Percentiles rank a stretch among this genome's conserved stretches.
Conservation (phyloP, 306 rosid genomes). For the Prunus mira region DNA sequence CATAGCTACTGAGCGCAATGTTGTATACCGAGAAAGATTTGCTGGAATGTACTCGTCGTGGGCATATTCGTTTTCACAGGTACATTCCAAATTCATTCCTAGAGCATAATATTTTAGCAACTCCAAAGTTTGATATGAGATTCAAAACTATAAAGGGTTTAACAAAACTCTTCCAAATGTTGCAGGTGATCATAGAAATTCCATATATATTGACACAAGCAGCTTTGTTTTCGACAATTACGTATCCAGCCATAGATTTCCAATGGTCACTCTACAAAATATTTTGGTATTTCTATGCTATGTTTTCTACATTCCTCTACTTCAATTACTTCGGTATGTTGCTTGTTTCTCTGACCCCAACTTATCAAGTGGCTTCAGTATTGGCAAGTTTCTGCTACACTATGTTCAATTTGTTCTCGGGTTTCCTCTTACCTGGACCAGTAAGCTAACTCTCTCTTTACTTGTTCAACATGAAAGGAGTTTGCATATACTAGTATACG, state of each 20-base stretch:
- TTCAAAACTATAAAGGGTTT: too few relatives aligned
- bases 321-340: constrained; percentile 32
- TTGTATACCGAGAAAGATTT: constrained; percentile 32
- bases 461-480: neutral
- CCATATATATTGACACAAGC: constrained; percentile 27
- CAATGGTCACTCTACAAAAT: constrained; percentile 28
- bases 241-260: constrained; percentile 28
- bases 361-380: constrained; percentile 28
- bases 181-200: constrained; percentile 27
- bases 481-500: neutral
- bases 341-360: constrained; percentile 26
- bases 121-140: neutral
- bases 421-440: constrained; percentile 31
- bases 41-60: constrained; percentile 36
- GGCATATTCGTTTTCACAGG: constrained; percentile 31
- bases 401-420: constrained; percentile 21
- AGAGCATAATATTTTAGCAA: neutral
- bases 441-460: constrained; percentile 12
- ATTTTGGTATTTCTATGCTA: constrained; percentile 21
- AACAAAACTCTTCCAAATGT: neutral
- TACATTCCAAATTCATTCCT: neutral
- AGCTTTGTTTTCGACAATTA: constrained; percentile 30
- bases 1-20: constrained; percentile 22
- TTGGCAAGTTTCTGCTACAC: constrained; percentile 20
- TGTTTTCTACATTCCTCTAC: constrained; percentile 23